Evolutionary conservation across 805 yeast genomes (phyloP).

Genomic region (Starmera dryadoides): DNA sequence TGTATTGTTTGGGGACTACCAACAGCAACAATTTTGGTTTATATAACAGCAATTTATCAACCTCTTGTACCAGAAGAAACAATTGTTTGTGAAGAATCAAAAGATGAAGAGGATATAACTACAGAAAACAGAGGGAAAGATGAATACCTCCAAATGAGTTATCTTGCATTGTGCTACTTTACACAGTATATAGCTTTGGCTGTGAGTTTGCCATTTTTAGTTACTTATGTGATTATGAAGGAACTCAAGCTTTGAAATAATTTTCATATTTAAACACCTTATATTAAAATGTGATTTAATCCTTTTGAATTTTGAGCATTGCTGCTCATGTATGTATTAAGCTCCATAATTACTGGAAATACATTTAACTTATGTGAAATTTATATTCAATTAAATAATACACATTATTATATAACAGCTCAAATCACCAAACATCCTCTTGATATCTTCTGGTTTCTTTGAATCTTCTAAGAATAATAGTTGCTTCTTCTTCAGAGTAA

Average conservation of each 20-base stretch:
- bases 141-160: background rate
- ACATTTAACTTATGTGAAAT: too few species aligned
- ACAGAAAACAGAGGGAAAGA: too few species aligned
- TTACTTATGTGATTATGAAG: background rate
- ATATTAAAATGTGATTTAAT: too few species aligned
- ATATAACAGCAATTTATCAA: constrained; percentile 81
- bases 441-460: constrained; percentile 85
- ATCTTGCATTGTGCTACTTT: background rate
- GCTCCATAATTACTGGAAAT: too few species aligned
- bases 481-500: constrained; percentile 61
- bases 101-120: background rate
- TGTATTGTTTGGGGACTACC: constrained; percentile 77
- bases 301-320: too few species aligned
- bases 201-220: background rate
- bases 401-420: too few species aligned
- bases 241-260: too few species aligned
- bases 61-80: constrained; percentile 27
- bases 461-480: constrained; percentile 67
- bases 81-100: background rate
- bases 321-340: too few species aligned
- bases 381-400: too few species aligned
- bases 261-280: too few species aligned
- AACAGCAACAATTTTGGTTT: constrained; percentile 81
- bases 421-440: constrained; percentile 96
- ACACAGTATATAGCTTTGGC: background rate